Conservation (phyloP, 495 filamentous ascomycete genomes). For the Penicillium soppii region DNA sequence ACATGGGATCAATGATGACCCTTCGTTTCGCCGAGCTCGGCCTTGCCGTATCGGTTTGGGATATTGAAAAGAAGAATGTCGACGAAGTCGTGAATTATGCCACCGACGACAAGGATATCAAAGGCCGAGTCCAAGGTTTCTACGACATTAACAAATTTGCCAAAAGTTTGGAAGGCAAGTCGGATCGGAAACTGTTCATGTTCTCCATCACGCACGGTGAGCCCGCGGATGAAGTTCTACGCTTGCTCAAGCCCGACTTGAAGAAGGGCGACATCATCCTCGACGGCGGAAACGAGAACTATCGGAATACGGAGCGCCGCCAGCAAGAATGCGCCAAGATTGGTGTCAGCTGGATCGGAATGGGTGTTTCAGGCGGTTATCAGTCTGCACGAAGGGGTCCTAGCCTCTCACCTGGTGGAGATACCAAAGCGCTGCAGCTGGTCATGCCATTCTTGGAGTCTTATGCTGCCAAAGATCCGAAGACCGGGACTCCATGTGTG, state of each 20-base stretch:
- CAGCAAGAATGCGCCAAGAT: slow-evolving; percentile 55
- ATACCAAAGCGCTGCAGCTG: slow-evolving; percentile 54
- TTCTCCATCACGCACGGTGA: slow-evolving; percentile 70
- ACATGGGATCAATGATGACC: slow-evolving; percentile 67
- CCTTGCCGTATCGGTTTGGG: slow-evolving; percentile 60
- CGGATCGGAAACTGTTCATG: slow-evolving; percentile 51
- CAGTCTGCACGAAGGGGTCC: slow-evolving; percentile 65
- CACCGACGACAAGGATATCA: slow-evolving; percentile 19
- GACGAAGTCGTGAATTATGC: slow-evolving; percentile 33
- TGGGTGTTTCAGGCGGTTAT: slow-evolving; percentile 70
- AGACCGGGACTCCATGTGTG: slow-evolving; percentile 60
- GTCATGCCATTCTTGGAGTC: slow-evolving; percentile 63
- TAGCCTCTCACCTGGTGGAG: slow-evolving; percentile 65
- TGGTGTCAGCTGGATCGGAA: slow-evolving; percentile 64
- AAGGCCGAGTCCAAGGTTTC: slow-evolving; percentile 36
- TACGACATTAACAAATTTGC: slow-evolving; percentile 40
- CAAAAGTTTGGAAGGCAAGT: slow-evolving; percentile 35
- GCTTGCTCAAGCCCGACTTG: slow-evolving; percentile 54
- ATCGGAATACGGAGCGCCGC: slow-evolving; percentile 62
- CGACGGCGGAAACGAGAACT: slow-evolving; percentile 72
- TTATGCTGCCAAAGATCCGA: slow-evolving; percentile 59
- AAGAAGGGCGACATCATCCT: slow-evolving; percentile 67
- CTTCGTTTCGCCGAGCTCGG: slow-evolving; percentile 63
- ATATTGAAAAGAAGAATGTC: slow-evolving; percentile 51
- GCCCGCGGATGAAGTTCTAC: slow-evolving; percentile 65